Percentiles rank a stretch among this genome's conserved stretches.
These are phyloP conservation scores for Neoarthrinium moseri DNA, from an alignment of 2,329 filamentous ascomycete genomes.

Conservation along the genomic window DNA sequence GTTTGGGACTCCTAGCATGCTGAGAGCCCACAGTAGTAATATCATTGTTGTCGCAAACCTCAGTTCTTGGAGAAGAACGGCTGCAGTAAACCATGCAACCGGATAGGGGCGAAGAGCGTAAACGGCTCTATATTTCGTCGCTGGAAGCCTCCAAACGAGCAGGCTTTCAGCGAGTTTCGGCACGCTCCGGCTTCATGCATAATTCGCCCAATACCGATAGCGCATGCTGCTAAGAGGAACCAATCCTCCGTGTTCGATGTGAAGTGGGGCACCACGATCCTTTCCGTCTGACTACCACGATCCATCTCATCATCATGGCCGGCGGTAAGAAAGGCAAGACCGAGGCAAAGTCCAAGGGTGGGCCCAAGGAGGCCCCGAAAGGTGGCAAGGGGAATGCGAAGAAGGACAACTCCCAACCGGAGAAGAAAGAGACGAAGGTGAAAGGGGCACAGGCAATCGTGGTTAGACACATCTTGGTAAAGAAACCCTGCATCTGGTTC, in stretches of 20 bases:
- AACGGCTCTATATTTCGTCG: no score
- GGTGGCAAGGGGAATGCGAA: conserved; percentile 37
- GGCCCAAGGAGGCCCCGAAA: conserved; percentile 18
- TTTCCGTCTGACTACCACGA: background rate
- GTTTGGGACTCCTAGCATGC: no score
- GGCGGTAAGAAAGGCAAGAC: conserved; percentile 17
- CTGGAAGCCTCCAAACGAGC: background rate
- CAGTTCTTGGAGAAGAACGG: no score
- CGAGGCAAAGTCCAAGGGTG: conserved; percentile 23
- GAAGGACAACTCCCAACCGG: conserved; percentile 20
- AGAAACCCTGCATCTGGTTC: conserved; percentile 8
- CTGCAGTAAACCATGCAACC: no score
- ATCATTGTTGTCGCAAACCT: no score
- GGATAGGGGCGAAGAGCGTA: no score
- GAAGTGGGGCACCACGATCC: conserved; percentile 21
- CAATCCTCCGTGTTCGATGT: conserved; percentile 11
- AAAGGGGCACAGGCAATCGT: conserved; percentile 70
- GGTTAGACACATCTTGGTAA: conserved; percentile 68
- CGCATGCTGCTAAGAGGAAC: background rate
- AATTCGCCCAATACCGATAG: background rate
- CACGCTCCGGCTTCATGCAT: background rate
- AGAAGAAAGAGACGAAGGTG: conserved; percentile 34
- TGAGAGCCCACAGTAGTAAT: no score
- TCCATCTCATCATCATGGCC: conserved; percentile 11
- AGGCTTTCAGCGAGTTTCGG: no score